phyloP scores from a whole-genome alignment of 768 basidiomycete genomes.

The Hypholoma sublateritium region DNA sequence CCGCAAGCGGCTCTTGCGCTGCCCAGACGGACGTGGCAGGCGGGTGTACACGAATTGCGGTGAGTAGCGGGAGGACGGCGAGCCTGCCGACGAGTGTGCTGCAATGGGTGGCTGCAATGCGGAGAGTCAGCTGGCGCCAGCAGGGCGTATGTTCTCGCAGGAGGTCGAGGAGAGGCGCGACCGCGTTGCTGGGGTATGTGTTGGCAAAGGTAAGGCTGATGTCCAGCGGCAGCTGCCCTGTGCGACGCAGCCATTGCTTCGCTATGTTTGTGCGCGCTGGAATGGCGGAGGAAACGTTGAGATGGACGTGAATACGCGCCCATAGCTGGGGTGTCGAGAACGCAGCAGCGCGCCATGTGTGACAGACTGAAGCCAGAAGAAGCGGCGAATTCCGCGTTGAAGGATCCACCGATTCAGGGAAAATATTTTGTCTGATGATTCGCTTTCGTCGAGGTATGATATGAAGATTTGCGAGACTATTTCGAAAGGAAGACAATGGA shows the following conservation, averaged over 20 bases:
- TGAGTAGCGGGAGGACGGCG: neutral
- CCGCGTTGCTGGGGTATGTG: neutral
- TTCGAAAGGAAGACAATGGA: conserved; percentile 4
- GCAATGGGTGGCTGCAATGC: neutral
- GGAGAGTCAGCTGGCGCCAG: conserved; percentile 2
- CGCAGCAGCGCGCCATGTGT: conserved; percentile 4
- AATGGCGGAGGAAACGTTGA: neutral
- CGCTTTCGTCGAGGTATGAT: neutral
- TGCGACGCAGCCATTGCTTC: neutral
- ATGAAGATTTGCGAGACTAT: conserved; percentile 4
- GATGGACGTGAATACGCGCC: neutral
- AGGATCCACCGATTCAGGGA: neutral
- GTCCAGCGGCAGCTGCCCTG: neutral
- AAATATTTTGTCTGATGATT: no score
- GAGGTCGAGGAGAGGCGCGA: neutral
- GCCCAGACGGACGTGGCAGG: neutral
- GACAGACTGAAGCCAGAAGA: conserved; percentile 3
- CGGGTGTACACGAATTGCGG: neutral
- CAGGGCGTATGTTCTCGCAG: neutral
- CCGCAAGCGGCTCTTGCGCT: neutral
- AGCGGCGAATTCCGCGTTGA: neutral
- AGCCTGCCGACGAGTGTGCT: neutral
- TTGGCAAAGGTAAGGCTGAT: conserved; percentile 1
- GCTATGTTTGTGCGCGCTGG: neutral
- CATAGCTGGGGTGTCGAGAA: conserved; percentile 2